Evolutionary conservation across 495 filamentous ascomycete species (phyloP), one percentile per base, ranked within the genome.

Genomic region (Melanomma pulvis-pyrius): DNA sequence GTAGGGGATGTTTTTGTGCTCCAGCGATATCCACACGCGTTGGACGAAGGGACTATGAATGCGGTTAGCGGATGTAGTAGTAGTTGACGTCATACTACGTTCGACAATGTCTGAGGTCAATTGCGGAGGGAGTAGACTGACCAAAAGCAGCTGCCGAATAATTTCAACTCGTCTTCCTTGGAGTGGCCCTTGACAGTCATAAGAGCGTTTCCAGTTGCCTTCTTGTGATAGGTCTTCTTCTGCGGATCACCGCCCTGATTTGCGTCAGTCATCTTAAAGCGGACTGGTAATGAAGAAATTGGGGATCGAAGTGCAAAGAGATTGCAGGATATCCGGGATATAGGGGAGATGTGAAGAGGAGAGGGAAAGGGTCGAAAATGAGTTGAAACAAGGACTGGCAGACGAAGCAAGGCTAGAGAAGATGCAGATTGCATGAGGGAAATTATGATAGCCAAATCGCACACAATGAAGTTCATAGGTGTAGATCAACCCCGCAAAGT

Each of bases 11-110:
- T 85, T 82, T 74, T 96, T 97, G 54, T 87, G 78, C 76, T 98
- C 92, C n/a, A 98, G 81, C 7, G 93, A 88, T 67, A 98, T 96
- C 93, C 93, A 98, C 21, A 96, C 92, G 13, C 93, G 88, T 77
- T 97, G 93, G 1, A 94, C 92, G 75, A 96, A 97, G 4, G 88
- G 87, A 73, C 84, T 87, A 26, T 21, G 24, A 11, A 41, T 11
- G n/a, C 13, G 11, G 61, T 65, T 52, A 68, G 54, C 54, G 19
- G 24, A 52, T 48, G 52, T 19, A 47, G 8, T 32, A 21, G n/a
- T 29, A 19, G 24, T 30, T 64, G 58, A 67, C 57, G 63, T 67
- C 58, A 62, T 56, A 15, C 19, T 54, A 28, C 25, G 34, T 25
- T 44, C 39, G 9, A 44, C 39, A 6, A 44, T 44, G 39, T 44